Evolutionary conservation across 768 basidiomycete genomes (phyloP).

Genomic region (Leccinum incarnatum): DNA sequence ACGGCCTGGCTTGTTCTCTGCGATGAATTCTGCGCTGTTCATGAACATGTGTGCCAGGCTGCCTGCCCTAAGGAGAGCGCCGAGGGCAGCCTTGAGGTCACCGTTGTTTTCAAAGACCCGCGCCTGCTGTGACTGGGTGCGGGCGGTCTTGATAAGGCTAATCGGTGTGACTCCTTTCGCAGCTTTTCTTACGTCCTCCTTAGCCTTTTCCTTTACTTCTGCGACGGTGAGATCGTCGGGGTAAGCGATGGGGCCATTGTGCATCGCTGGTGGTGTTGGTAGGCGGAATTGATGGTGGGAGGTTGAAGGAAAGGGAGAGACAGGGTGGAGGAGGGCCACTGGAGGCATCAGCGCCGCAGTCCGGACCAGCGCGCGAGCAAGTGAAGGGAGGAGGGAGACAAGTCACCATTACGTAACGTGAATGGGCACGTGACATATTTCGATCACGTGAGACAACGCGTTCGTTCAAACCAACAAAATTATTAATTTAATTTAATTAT

Average conservation of each 20-base stretch:
- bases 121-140: conserved; percentile 52
- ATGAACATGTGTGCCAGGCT: conserved; percentile 56
- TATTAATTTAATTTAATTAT: background rate
- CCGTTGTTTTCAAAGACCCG: conserved; percentile 52
- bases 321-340: conserved; percentile 40
- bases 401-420: conserved; percentile 27
- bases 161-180: conserved; percentile 59
- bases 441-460: conserved; percentile 30
- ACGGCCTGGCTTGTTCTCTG: conserved; percentile 47
- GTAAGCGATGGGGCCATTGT: conserved; percentile 33
- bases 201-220: conserved; percentile 49
- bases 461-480: conserved; percentile 6
- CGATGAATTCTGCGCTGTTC: conserved; percentile 55
- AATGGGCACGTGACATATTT: conserved; percentile 5
- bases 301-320: conserved; percentile 24
- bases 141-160: conserved; percentile 61
- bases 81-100: conserved; percentile 60
- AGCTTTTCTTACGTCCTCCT: conserved; percentile 45
- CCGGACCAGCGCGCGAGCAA: background rate
- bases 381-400: conserved; percentile 8
- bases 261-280: conserved; percentile 32
- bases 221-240: conserved; percentile 37
- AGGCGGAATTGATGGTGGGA: background rate
- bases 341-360: background rate
- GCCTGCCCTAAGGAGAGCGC: conserved; percentile 59